Percentiles rank a stretch among this genome's conserved stretches.
phyloP scores from a whole-genome alignment of 495 filamentous ascomycete species.

The Cercophora newfieldiana region DNA sequence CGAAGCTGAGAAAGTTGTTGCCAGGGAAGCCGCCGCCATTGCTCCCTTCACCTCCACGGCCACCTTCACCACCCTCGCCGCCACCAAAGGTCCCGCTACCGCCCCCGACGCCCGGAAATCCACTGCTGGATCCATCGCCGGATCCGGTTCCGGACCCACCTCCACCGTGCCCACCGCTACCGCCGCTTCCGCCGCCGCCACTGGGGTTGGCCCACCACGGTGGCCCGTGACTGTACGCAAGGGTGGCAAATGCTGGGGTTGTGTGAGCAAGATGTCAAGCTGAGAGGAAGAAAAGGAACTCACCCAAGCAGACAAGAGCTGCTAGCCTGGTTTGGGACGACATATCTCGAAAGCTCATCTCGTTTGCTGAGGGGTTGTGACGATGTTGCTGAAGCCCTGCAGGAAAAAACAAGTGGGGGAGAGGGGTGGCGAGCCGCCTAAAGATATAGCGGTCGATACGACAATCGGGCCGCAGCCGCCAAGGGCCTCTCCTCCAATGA shows the following conservation, averaged over 20 bases:
- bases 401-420: background rate
- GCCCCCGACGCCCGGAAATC: background rate
- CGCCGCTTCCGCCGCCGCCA: background rate
- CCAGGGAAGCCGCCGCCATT: slow-evolving; percentile 7
- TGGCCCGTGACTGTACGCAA: background rate
- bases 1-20: slow-evolving; percentile 21
- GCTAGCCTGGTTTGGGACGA: background rate
- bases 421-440: background rate
- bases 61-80: slow-evolving; percentile 8
- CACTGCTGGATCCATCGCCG: background rate
- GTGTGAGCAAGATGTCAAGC: background rate
- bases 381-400: background rate
- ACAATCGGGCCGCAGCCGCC: slow-evolving; percentile 1
- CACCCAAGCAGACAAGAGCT: background rate
- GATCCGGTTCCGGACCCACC: background rate
- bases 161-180: background rate
- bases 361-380: background rate
- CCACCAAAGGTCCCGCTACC: background rate
- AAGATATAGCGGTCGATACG: slow-evolving; percentile 1
- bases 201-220: background rate
- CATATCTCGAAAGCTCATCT: background rate
- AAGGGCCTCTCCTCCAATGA: background rate
- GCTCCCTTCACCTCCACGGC: no score
- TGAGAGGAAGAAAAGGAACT: background rate
- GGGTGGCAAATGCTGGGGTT: background rate